Percentiles rank a stretch among this genome's conserved stretches.
Conservation (phyloP, 257 asterid genomes). For the Solanum bukasovii region DNA sequence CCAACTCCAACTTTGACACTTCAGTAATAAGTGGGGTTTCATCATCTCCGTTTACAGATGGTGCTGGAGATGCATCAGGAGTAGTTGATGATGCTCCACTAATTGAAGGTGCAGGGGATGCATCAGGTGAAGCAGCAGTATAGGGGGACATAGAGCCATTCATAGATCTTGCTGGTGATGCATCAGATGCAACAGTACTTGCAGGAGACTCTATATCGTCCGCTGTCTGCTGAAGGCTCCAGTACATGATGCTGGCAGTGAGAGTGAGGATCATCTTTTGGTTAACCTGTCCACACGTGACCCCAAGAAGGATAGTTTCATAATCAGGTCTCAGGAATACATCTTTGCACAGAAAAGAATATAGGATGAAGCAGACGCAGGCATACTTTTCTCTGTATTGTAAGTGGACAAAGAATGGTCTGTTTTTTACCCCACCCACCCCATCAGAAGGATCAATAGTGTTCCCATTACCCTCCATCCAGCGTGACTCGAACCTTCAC, state of each 20-base stretch:
- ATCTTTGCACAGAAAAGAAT: neutral
- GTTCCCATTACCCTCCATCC: neutral
- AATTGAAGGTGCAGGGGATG: slow-evolving; percentile 25
- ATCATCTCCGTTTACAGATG: slow-evolving; percentile 47
- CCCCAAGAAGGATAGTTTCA: neutral
- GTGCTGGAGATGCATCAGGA: slow-evolving; percentile 34
- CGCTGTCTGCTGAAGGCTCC: slow-evolving; percentile 86
- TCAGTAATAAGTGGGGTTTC: slow-evolving; percentile 31
- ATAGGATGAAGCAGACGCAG: neutral
- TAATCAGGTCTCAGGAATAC: neutral
- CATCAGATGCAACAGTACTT: slow-evolving; percentile 24
- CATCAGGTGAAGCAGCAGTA: slow-evolving; percentile 22
- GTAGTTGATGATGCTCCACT: slow-evolving; percentile 16
- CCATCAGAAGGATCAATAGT: neutral
- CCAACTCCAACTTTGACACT: slow-evolving; percentile 31
- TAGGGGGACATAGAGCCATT: slow-evolving; percentile 35
- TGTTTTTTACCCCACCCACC: neutral
- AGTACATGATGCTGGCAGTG: slow-evolving; percentile 86
- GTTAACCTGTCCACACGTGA: slow-evolving; percentile 54
- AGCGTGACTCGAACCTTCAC: neutral
- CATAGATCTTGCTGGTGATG: slow-evolving; percentile 22
- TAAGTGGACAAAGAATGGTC: neutral
- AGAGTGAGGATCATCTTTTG: slow-evolving; percentile 96
- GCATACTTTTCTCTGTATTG: neutral
- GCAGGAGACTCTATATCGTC: slow-evolving; percentile 62